phyloP scores from a whole-genome alignment of 192 early-diverging fungal genomes.

The Coemansia sp. region DNA sequence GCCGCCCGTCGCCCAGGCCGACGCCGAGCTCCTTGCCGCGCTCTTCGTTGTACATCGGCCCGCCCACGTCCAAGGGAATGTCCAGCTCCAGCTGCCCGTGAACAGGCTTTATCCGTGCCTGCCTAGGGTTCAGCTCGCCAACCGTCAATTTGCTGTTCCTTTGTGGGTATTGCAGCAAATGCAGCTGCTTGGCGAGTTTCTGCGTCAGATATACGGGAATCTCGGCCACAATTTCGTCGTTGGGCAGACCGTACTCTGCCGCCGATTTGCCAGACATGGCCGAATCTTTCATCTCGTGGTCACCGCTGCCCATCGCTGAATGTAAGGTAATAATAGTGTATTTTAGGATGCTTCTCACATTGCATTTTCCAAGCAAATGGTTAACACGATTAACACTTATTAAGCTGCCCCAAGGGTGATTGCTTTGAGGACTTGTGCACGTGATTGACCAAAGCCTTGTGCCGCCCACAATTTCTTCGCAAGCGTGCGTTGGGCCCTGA shows the following conservation, averaged over 20 bases:
- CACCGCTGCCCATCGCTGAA: not conserved
- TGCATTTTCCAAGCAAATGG: too few species aligned
- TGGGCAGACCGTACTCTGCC: slow-evolving; percentile 44
- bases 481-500: too few species aligned
- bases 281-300: not conserved
- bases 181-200: slow-evolving; percentile 64
- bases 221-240: slow-evolving; percentile 70
- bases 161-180: slow-evolving; percentile 84
- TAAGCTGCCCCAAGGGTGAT: not conserved
- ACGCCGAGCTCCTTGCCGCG: slow-evolving; percentile 74
- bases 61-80: slow-evolving; percentile 71
- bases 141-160: slow-evolving; percentile 36
- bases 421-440: not conserved
- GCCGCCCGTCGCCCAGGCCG: slow-evolving; percentile 70
- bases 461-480: too few species aligned
- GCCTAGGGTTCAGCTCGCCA: slow-evolving; percentile 53
- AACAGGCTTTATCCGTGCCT: slow-evolving; percentile 79
- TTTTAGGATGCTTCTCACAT: too few species aligned
- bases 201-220: slow-evolving; percentile 80
- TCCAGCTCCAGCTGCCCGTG: slow-evolving; percentile 84
- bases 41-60: slow-evolving; percentile 72
- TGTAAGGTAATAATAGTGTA: not conserved
- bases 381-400: not conserved
- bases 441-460: not conserved
- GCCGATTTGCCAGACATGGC: slow-evolving; percentile 10